Conservation (phyloP, 2,329 filamentous ascomycete genomes). For the Phialophora chinensis region DNA sequence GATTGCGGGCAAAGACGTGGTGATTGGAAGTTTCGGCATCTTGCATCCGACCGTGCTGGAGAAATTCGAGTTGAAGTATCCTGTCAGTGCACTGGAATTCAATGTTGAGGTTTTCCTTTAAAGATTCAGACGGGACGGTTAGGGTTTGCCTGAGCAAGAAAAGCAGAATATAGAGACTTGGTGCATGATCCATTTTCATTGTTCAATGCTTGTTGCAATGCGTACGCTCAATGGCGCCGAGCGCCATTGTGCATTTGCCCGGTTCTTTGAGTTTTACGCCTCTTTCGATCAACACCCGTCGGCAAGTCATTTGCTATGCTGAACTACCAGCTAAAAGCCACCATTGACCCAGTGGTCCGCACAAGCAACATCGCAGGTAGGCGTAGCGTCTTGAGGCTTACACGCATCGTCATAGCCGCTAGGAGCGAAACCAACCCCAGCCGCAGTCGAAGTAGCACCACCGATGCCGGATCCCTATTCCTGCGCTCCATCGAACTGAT, state of each 20-base stretch:
- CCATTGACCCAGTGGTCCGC: not conserved
- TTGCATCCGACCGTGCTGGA: conserved; percentile 91
- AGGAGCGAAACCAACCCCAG: conserved; percentile 5
- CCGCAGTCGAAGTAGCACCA: conserved; percentile 17
- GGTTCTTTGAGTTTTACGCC: not conserved
- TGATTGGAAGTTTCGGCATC: conserved; percentile 91
- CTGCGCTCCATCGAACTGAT: conserved; percentile 51
- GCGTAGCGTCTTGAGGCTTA: conserved; percentile 1
- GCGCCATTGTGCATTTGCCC: not conserved
- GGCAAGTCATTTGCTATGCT: not conserved
- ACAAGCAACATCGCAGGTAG: conserved; percentile 7
- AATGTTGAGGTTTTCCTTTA: conserved; percentile 92
- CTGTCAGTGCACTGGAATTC: conserved; percentile 91
- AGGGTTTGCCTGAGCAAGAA: not conserved
- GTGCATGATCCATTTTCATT: conserved; percentile 1
- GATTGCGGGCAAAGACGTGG: conserved; percentile 72
- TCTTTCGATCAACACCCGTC: not conserved
- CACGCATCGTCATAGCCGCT: conserved; percentile 13
- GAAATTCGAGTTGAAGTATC: conserved; percentile 90
- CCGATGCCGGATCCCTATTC: conserved; percentile 47
- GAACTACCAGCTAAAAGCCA: not conserved
- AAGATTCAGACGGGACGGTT: conserved; percentile 20
- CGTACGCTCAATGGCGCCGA: not conserved
- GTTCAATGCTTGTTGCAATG: conserved; percentile 6
- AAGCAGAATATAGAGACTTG: conserved; percentile 5